Base-by-base conservation (phyloP, 345 rosid species). In the Eucalyptus pauciflora region DNA sequence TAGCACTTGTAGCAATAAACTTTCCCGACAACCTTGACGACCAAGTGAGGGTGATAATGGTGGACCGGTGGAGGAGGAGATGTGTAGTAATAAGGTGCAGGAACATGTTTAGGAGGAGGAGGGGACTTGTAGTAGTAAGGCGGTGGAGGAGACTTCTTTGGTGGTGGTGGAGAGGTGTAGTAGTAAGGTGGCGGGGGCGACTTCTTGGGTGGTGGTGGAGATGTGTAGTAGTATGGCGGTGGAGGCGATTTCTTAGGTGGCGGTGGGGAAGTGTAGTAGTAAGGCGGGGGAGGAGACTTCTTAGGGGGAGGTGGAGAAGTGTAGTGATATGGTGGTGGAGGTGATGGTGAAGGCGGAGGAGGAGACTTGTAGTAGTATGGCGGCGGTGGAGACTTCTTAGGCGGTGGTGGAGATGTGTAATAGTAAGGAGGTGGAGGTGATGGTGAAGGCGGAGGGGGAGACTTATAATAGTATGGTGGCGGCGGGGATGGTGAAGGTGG, bases 21-120 rank as follows among this genome's bases (percentile, higher is more conserved):
- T 86, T 92, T 91, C 13, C 93, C 93, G 27, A 92, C 93, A 17
- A 92, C 93, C 90, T 92, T 92, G 10, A 91, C 87, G 1, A 88
- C 62, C 49, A 91, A 51, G 46, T 91, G 54, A 29, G 89, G 90
- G 54, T 67, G 90, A 37, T 87, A 67, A 85, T 67, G 91, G 50
- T 67, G 51, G 37, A 45, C 37, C 1, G 85, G 83, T 5, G 83
- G 88, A 41, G 85, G 88, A 41, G 88, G 88, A 33, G 88, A 87
- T 15, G 20, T 87, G 41, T 87, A 87, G 43, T 87, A 64, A 31
- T 87, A 64, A 12, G 88, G 85, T 46, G 90, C 88, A 49, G 85
- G 88, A 48, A 43, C 51, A 33, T 87, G 50, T 67, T 54, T 58
- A 15, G 79, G 88, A n/a, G 88, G 88, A 13, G 88, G 86, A 2